These are phyloP conservation scores for Clathrus columnatus DNA, from an alignment of 768 basidiomycete species.

Conservation along the genomic window DNA sequence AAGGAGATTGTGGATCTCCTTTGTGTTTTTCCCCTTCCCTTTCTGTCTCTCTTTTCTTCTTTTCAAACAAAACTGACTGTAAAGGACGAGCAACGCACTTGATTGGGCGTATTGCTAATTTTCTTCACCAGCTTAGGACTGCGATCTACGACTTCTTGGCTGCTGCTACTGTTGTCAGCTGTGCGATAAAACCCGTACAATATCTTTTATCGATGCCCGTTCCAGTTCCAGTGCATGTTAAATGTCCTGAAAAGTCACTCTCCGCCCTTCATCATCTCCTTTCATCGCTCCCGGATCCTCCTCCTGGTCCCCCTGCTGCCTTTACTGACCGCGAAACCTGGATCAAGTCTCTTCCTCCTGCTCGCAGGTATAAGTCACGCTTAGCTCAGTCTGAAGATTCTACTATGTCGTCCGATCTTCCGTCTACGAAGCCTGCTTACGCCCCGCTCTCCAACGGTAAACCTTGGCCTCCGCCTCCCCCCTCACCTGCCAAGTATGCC, in stretches of 20 bases:
- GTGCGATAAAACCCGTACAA: background rate
- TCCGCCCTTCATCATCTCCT: slow-evolving; percentile 46
- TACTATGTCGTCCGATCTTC: background rate
- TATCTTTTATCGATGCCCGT: slow-evolving; percentile 56
- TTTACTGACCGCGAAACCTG: slow-evolving; percentile 64
- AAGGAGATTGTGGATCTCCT: background rate
- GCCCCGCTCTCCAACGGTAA: slow-evolving; percentile 10
- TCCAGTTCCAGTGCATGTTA: slow-evolving; percentile 60
- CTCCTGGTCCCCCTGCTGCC: slow-evolving; percentile 53
- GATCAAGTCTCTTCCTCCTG: slow-evolving; percentile 61
- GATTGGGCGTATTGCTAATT: slow-evolving; percentile 3
- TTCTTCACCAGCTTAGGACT: slow-evolving; percentile 9
- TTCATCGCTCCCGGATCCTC: slow-evolving; percentile 50
- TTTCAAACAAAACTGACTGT: slow-evolving; percentile 32
- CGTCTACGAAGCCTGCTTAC: slow-evolving; percentile 5
- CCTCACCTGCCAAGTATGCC: slow-evolving; percentile 4
- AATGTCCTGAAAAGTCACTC: slow-evolving; percentile 50
- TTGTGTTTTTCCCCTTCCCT: background rate
- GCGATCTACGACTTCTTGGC: slow-evolving; percentile 9
- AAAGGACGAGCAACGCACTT: slow-evolving; percentile 17
- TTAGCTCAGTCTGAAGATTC: background rate
- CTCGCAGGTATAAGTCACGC: slow-evolving; percentile 61
- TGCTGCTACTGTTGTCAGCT: background rate
- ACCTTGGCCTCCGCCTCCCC: slow-evolving; percentile 9
- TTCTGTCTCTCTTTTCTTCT: slow-evolving; percentile 22